phyloP scores from a whole-genome alignment of 1,284 basidiomycete species.

The Ustilago hordei region DNA sequence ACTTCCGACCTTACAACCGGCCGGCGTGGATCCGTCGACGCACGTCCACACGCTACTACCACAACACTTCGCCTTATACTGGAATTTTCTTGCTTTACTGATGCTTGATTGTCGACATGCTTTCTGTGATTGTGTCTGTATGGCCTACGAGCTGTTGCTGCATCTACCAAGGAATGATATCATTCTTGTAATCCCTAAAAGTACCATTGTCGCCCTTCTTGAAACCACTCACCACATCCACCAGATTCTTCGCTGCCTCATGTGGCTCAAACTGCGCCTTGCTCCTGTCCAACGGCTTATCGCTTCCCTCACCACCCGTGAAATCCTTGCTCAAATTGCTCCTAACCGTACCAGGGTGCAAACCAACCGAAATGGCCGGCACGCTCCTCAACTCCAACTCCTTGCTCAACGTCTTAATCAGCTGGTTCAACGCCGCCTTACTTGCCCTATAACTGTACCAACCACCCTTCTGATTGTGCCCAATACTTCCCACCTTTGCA shows the following conservation, averaged over 20 bases:
- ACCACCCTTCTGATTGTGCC: constrained; percentile 76
- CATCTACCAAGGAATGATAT: constrained; percentile 72
- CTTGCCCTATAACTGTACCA: constrained; percentile 82
- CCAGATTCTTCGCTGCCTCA: constrained; percentile 75
- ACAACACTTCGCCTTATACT: not conserved
- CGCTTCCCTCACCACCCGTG: constrained; percentile 57
- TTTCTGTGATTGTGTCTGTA: not conserved
- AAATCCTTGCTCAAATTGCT: constrained; percentile 72
- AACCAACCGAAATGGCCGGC: constrained; percentile 73
- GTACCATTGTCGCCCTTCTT: constrained; percentile 74
- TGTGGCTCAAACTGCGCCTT: constrained; percentile 76
- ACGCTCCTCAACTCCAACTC: constrained; percentile 75
- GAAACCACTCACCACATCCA: constrained; percentile 73
- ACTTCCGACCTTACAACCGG: not conserved
- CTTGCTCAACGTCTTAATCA: constrained; percentile 78
- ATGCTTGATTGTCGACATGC: not conserved
- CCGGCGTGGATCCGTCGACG: not conserved
- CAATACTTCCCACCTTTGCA: constrained; percentile 77
- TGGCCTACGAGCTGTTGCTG: not conserved
- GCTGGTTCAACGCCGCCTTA: constrained; percentile 81
- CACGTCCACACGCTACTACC: not conserved
- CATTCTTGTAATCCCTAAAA: constrained; percentile 79
- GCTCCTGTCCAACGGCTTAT: constrained; percentile 52
- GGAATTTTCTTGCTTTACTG: not conserved
- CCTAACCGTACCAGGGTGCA: constrained; percentile 72